A percentile compares a stretch with the other conserved stretches of the same genome.
phyloP scores from a whole-genome alignment of 1,284 basidiomycete species.

The Malassezia globosa region DNA sequence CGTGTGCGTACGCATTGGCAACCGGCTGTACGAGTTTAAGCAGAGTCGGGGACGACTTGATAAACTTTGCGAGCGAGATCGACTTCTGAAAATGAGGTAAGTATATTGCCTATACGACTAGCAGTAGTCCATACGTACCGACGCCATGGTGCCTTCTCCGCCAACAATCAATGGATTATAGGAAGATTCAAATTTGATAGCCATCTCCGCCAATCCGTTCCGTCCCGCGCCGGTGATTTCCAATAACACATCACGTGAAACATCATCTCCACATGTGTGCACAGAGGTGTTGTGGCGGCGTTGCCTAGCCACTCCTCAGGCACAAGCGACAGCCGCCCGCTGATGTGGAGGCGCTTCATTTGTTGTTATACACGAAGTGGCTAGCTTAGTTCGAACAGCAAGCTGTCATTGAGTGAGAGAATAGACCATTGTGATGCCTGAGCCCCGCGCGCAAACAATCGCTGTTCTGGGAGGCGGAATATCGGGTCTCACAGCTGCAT shows the following conservation, averaged over 20 bases:
- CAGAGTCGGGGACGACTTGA: conserved; percentile 62
- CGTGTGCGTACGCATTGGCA: conserved; percentile 70
- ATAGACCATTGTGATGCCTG: neutral
- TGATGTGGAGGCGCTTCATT: too few relatives aligned
- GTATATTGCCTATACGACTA: neutral
- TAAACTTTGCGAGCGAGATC: conserved; percentile 64
- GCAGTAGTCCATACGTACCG: conserved; percentile 13
- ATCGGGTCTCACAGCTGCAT: conserved; percentile 68
- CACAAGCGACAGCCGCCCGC: too few relatives aligned
- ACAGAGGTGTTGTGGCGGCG: neutral
- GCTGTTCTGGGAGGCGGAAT: conserved; percentile 70
- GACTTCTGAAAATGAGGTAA: conserved; percentile 48
- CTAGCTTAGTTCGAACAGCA: too few relatives aligned
- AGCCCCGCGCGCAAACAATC: conserved; percentile 16
- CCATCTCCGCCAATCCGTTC: conserved; percentile 16
- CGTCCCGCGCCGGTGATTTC: conserved; percentile 18
- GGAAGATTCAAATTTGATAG: conserved; percentile 8
- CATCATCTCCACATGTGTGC: conserved; percentile 1
- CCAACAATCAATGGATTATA: conserved; percentile 7
- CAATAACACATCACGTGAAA: conserved; percentile 13
- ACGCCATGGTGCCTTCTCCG: conserved; percentile 11
- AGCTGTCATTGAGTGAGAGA: neutral
- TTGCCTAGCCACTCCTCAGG: neutral
- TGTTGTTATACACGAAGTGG: too few relatives aligned
- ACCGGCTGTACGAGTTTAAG: conserved; percentile 63